Evolutionary conservation across 306 rosid genomes (phyloP).

Genomic region (Dalbergia oliveri): DNA sequence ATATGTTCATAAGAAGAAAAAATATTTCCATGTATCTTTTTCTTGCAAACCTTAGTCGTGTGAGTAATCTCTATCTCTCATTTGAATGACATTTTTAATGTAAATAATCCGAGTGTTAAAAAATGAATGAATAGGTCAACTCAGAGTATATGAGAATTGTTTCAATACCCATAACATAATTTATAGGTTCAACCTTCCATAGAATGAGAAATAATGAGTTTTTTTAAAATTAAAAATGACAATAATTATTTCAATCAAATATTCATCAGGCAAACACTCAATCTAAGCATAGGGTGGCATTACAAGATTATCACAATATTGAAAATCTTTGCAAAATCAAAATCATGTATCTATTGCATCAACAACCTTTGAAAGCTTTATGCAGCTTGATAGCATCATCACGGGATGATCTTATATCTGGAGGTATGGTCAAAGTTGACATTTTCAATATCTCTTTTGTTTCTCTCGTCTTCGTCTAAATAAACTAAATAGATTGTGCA

Average conservation of each 20-base stretch:
- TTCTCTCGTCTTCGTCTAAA: not conserved
- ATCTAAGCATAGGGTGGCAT: not conserved
- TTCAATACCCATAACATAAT: no score
- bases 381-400: slow-evolving; percentile 66
- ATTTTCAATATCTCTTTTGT: slow-evolving; percentile 20
- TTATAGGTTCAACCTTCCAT: not conserved
- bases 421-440: slow-evolving; percentile 71
- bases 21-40: no score
- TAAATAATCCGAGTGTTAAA: no score
- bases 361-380: slow-evolving; percentile 80
- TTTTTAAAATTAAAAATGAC: not conserved
- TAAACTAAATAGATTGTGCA: not conserved
- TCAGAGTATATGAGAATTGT: no score
- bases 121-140: no score
- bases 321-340: not conserved
- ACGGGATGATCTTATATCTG: slow-evolving; percentile 54
- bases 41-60: no score
- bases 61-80: no score
- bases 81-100: no score
- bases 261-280: not conserved
- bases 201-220: not conserved
- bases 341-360: not conserved
- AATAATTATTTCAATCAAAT: not conserved
- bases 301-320: not conserved
- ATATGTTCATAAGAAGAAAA: no score